A percentile compares a stretch with the other conserved stretches of the same genome.
phyloP scores from a whole-genome alignment of 768 basidiomycete species.

The Termitomyces heimii region DNA sequence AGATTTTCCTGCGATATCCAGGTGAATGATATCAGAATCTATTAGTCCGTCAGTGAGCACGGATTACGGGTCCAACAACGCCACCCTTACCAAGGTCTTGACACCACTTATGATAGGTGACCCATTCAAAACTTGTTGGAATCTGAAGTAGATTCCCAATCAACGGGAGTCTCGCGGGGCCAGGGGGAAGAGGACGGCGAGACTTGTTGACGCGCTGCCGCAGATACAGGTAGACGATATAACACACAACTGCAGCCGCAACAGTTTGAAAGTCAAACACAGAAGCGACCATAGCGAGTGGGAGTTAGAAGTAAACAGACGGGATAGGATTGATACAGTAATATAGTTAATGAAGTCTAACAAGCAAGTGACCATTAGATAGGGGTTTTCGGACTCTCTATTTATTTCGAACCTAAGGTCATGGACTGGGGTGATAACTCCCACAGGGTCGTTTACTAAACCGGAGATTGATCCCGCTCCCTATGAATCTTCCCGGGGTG shows the following conservation, averaged over 20 bases:
- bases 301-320: not conserved
- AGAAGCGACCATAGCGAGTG: not conserved
- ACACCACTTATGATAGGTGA: slow-evolving; percentile 13
- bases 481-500: too few species aligned
- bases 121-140: slow-evolving; percentile 8
- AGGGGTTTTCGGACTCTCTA: not conserved
- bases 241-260: not conserved
- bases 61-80: not conserved
- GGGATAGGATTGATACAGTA: too few species aligned
- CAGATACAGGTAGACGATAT: not conserved
- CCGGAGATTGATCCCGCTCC: too few species aligned
- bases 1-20: not conserved
- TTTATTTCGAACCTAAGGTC: not conserved
- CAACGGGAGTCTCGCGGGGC: not conserved
- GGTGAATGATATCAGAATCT: not conserved
- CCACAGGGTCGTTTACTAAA: too few species aligned
- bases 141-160: slow-evolving; percentile 12
- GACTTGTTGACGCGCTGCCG: not conserved
- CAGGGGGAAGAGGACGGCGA: slow-evolving; percentile 9
- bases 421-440: too few species aligned
- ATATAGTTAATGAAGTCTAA: too few species aligned
- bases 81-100: slow-evolving; percentile 16
- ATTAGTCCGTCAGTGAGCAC: not conserved
- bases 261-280: not conserved
- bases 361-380: too few species aligned